Evolutionary conservation across 2,329 filamentous ascomycete genomes (phyloP), one percentile per base, ranked within the genome.

Genomic region (Colletotrichum echinochloae): DNA sequence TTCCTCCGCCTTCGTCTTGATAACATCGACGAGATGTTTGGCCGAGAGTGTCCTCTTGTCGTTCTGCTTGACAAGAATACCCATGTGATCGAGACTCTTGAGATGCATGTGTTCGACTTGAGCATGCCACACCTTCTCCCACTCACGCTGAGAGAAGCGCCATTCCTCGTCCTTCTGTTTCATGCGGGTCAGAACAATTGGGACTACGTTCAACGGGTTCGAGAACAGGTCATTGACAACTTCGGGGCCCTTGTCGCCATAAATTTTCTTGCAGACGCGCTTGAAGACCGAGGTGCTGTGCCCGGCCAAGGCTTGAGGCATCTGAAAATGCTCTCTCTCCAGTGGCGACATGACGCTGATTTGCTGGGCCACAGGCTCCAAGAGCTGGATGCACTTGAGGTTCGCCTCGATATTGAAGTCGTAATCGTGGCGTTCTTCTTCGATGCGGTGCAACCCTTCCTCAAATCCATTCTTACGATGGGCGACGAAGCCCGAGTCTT

Each of bases 391-490:
- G 60, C 96, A 98, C 75, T 97, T 95, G 71, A 92, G 89, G 77
- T 96, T 97, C 11, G 94, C 93, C 82, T 99, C 96, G 63, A 99
- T 98, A 78, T 98, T 96, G 82, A 97, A 97, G 80, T 99, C 96
- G 76, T 99, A 99, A 78, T 99, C 96, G 78, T 99, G 96, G 5
- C 96, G 92, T 80, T 99, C 96, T 81, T 99, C 96, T 81, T 99
- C 96, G 71, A 99, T 98, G 26, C 96, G 89, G 78, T 99, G 96
- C 11, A 99, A 89, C 39, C 93, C 93, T 80, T 99, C 96, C 80
- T 99, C 96, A 74, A 92, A 97, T 65, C 92, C 90, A 76, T 99
- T 99, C 87, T 99, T 99, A 72, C 95, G 90, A 82, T 99, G 96
- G 16, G 96, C 96, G 70, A 99, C 95, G 76, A 99, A 99, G 0